Conservation (phyloP, 768 basidiomycete species). For the Ramaria rubella region DNA sequence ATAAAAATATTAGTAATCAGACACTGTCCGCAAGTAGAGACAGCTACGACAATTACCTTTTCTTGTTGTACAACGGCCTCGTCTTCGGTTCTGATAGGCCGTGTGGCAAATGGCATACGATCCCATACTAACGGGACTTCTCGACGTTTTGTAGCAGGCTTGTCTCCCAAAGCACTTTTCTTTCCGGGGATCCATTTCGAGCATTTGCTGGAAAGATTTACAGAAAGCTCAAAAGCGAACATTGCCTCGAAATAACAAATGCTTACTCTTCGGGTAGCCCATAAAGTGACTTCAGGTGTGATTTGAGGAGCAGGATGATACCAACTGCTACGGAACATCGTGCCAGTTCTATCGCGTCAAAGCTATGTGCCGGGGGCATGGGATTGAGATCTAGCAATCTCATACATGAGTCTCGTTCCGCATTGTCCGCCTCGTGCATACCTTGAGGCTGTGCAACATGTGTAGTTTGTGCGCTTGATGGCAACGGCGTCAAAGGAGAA, state of each 20-base stretch:
- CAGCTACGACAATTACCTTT: conserved; percentile 37
- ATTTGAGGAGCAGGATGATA: conserved; percentile 84
- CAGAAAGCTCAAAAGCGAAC: background rate
- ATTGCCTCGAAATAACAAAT: background rate
- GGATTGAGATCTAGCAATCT: background rate
- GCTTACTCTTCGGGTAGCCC: conserved; percentile 87
- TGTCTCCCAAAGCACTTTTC: conserved; percentile 86
- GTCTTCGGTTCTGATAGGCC: conserved; percentile 51
- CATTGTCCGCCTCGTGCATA: background rate
- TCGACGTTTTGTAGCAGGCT: conserved; percentile 57
- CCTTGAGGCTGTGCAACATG: conserved; percentile 1
- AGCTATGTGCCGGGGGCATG: background rate
- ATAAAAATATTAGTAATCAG: background rate
- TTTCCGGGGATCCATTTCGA: conserved; percentile 81
- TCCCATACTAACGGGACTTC: conserved; percentile 65
- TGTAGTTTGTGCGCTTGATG: background rate
- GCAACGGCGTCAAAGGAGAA: background rate
- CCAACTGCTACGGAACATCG: conserved; percentile 62
- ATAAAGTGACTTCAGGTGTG: conserved; percentile 78
- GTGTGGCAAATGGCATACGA: conserved; percentile 59
- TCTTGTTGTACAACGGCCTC: conserved; percentile 58
- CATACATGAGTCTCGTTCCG: background rate
- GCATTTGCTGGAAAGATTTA: conserved; percentile 62
- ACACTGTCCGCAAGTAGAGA: conserved; percentile 9
- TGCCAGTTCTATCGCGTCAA: conserved; percentile 13